phyloP scores from a whole-genome alignment of 2,329 filamentous ascomycete species.

The Chaetomiaceae sp. region DNA sequence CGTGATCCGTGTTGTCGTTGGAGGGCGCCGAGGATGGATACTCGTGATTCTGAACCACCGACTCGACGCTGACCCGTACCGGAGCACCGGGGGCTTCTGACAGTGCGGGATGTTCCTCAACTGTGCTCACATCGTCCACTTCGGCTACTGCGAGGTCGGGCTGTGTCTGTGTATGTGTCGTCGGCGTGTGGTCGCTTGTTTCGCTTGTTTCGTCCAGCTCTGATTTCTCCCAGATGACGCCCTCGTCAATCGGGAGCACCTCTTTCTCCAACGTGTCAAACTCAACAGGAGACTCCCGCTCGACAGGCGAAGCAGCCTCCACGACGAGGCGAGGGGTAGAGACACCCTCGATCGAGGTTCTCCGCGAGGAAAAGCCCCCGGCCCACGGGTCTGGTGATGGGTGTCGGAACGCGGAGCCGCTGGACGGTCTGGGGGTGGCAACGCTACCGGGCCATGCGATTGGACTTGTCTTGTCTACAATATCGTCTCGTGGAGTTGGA shows the following conservation, averaged over 20 bases:
- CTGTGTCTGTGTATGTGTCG: too few species aligned
- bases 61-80: conserved; percentile 15
- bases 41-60: conserved; percentile 1
- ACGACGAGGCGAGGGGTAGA: conserved; percentile 23
- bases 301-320: conserved; percentile 14
- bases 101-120: neutral
- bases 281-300: neutral
- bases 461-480: conserved; percentile 33
- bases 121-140: too few species aligned
- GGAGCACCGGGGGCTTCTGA: neutral
- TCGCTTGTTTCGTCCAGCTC: neutral
- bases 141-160: too few species aligned
- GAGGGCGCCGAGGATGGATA: conserved; percentile 26
- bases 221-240: conserved; percentile 3
- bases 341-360: conserved; percentile 20
- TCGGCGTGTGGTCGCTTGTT: too few species aligned
- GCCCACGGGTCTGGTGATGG: conserved; percentile 42
- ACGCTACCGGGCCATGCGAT: conserved; percentile 38
- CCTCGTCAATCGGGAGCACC: neutral
- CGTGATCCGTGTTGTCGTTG: conserved; percentile 29
- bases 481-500: conserved; percentile 27
- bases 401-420: conserved; percentile 27
- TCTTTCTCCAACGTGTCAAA: neutral
- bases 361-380: conserved; percentile 30
- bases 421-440: conserved; percentile 31